Evolutionary conservation across 192 early-diverging fungal species (phyloP).

Genomic region (Gonapodya prolifera): DNA sequence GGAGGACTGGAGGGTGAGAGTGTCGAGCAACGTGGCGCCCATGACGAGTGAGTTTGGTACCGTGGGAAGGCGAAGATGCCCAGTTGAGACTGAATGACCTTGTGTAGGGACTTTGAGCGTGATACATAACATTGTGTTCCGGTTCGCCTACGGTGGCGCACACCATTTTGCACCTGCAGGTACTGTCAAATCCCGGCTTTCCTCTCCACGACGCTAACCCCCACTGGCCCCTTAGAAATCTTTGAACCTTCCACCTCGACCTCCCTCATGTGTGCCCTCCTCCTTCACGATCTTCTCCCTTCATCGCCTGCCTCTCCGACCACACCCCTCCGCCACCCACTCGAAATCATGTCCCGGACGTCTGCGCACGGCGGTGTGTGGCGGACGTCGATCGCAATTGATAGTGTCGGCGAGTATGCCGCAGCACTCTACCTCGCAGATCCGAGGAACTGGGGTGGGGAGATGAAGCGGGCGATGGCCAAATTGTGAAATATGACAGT

Average conservation of each 20-base stretch:
- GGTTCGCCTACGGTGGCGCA: constrained; percentile 3
- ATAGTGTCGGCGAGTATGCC: neutral
- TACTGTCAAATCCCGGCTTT: too few relatives aligned
- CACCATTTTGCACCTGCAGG: neutral
- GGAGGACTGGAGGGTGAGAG: neutral
- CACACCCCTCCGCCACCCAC: neutral
- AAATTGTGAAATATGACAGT: neutral
- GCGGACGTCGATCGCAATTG: neutral
- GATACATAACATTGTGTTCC: neutral
- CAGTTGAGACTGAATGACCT: neutral
- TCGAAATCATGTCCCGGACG: neutral
- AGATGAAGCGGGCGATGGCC: constrained; percentile 2
- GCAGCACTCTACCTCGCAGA: neutral
- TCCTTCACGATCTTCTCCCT: constrained; percentile 1
- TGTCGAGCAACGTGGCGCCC: constrained; percentile 1
- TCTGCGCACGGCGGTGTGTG: neutral
- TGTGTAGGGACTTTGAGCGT: neutral
- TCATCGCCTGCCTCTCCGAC: neutral
- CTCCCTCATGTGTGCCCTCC: neutral
- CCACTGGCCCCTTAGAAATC: neutral
- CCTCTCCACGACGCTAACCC: too few relatives aligned
- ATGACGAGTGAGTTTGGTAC: neutral
- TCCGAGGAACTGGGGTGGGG: constrained; percentile 2
- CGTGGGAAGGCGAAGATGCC: neutral
- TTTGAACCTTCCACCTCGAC: neutral